Percentiles rank a stretch among this genome's conserved stretches.
These are phyloP conservation scores for Pythium sukuiense DNA, from an alignment of 352 stramenopile genomes.

Conservation along the genomic window DNA sequence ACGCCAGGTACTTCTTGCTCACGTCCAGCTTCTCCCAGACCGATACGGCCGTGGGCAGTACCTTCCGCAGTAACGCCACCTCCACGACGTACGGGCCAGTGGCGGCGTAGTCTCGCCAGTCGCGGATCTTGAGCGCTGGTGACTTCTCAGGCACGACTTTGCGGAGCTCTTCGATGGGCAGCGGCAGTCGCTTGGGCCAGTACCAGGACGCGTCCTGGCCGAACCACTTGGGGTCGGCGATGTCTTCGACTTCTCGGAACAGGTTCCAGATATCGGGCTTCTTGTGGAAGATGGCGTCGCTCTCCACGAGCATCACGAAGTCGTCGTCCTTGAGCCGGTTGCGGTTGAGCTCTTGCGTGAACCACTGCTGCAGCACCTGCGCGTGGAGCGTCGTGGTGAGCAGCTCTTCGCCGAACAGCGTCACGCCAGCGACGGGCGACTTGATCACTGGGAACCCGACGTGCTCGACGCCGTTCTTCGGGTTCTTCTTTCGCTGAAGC, in stretches of 20 bases:
- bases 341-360: slow-evolving; percentile 35
- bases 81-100: slow-evolving; percentile 76
- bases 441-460: slow-evolving; percentile 42
- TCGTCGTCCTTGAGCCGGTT: slow-evolving; percentile 48
- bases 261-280: slow-evolving; percentile 74
- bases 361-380: slow-evolving; percentile 54
- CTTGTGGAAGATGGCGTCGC: slow-evolving; percentile 82
- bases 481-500: slow-evolving; percentile 55
- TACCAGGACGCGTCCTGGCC: slow-evolving; percentile 85
- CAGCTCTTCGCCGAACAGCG: slow-evolving; percentile 56
- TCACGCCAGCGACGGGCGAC: slow-evolving; percentile 13
- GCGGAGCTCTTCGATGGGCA: slow-evolving; percentile 38
- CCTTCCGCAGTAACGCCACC: slow-evolving; percentile 43
- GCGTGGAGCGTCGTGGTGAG: slow-evolving; percentile 67
- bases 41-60: slow-evolving; percentile 48
- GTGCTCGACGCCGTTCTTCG: slow-evolving; percentile 42
- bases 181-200: slow-evolving; percentile 48
- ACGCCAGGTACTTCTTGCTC: slow-evolving; percentile 61
- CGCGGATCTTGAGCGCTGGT: slow-evolving; percentile 37
- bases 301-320: slow-evolving; percentile 80
- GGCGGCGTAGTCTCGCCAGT: slow-evolving; percentile 73
- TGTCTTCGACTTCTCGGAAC: slow-evolving; percentile 61
- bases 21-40: slow-evolving; percentile 52
- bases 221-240: slow-evolving; percentile 47
- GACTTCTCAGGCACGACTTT: slow-evolving; percentile 46